Conservation (phyloP, 2,329 filamentous ascomycete genomes). For the Aureobasidium sp. region DNA sequence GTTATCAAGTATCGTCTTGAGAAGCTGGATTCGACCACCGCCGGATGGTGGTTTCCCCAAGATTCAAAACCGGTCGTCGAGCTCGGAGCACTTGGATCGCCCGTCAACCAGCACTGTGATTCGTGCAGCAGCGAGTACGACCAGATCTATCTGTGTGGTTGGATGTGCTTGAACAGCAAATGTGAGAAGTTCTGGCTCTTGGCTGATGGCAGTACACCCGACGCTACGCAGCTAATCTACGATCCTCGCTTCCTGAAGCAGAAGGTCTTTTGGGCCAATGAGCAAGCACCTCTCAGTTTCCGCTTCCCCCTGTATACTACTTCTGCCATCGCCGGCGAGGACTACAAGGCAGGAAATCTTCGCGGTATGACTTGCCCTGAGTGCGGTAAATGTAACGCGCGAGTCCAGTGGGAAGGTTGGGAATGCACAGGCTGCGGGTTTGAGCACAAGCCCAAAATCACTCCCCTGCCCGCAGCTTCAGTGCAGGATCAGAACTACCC, state of each 20-base stretch:
- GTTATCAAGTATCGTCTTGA: conserved; percentile 57
- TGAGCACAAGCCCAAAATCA: conserved; percentile 25
- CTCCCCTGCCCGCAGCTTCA: conserved; percentile 21
- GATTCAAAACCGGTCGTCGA: neutral
- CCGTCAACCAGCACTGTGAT: conserved; percentile 28
- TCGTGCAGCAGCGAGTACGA: conserved; percentile 27
- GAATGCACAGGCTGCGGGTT: conserved; percentile 50
- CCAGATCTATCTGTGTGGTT: conserved; percentile 40
- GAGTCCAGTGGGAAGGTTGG: conserved; percentile 56
- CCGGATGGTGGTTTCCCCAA: conserved; percentile 30
- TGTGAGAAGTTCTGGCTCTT: conserved; percentile 52
- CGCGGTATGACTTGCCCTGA: conserved; percentile 58
- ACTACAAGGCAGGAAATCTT: conserved; percentile 47
- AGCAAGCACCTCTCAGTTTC: conserved; percentile 28
- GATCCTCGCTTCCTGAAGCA: conserved; percentile 50
- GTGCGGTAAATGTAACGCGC: conserved; percentile 54
- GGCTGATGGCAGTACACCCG: conserved; percentile 25
- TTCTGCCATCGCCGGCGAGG: conserved; percentile 34
- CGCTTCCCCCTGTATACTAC: conserved; percentile 25
- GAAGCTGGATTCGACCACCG: conserved; percentile 45
- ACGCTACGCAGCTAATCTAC: conserved; percentile 40
- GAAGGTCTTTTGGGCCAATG: conserved; percentile 37
- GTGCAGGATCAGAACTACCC: conserved; percentile 31
- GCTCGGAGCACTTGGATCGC: conserved; percentile 9
- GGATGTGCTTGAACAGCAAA: conserved; percentile 49